These are phyloP conservation scores for Podospora australis DNA, from an alignment of 495 filamentous ascomycete species.

Conservation along the genomic window DNA sequence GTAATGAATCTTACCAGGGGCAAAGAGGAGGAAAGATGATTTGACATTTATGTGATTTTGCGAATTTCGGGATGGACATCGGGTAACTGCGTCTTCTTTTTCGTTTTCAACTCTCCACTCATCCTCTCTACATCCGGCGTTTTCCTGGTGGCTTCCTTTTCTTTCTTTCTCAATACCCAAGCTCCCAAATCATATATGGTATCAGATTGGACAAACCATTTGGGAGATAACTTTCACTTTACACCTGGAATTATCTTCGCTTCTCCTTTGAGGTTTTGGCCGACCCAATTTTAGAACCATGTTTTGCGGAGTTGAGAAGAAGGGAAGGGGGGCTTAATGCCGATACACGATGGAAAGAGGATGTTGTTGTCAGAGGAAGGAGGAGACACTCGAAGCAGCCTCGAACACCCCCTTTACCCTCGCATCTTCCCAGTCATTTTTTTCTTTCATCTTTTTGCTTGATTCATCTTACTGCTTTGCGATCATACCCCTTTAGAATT, in stretches of 20 bases:
- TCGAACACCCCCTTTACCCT: conserved; percentile 10
- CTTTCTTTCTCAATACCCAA: conserved; percentile 31
- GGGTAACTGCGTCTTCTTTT: conserved; percentile 15
- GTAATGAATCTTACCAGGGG: conserved; percentile 9
- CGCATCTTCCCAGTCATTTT: conserved; percentile 16
- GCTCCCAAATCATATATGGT: conserved; percentile 33
- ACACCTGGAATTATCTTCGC: conserved; percentile 33
- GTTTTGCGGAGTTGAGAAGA: conserved; percentile 28
- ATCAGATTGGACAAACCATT: conserved; percentile 45
- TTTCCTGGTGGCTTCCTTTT: no score
- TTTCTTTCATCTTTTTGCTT: conserved; percentile 16
- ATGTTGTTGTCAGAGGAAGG: conserved; percentile 7
- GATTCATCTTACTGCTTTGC: conserved; percentile 15
- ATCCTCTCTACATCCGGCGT: conserved; percentile 23
- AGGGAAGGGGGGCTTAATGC: conserved; percentile 33
- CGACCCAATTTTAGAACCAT: conserved; percentile 37
- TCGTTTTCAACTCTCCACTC: no score
- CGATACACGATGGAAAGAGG: conserved; percentile 26
- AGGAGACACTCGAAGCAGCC: conserved; percentile 16
- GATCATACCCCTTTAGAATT: neutral
- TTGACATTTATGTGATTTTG: conserved; percentile 2
- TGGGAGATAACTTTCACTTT: conserved; percentile 36
- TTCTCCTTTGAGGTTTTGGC: conserved; percentile 47
- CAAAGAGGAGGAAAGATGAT: conserved; percentile 9
- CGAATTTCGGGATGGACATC: no score